Evolutionary conservation across 2,329 filamentous ascomycete genomes (phyloP), one percentile per base, ranked within the genome.

Genomic region (Colletotrichum nymphaeae): DNA sequence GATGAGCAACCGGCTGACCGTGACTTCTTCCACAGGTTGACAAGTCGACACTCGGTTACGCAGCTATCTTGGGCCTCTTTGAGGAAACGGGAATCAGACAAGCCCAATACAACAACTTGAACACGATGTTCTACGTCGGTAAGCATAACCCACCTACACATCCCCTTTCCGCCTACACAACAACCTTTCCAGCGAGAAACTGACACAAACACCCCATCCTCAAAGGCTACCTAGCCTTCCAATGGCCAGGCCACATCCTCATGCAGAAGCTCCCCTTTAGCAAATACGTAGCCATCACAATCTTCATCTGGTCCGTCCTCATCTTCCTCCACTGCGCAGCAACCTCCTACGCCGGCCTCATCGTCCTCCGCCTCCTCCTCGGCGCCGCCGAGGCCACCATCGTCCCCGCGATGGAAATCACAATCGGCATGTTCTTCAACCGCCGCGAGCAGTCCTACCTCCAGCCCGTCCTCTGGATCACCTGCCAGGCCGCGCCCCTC

Each of bases 51-150:
- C 74, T 85, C 0, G 80, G 81, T 1, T 85, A 84, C 57, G 79
- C 83, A 6, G 81, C 84, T 1, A 81, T 86, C 26, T 77, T 86
- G 5, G 84, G 83, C 0, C 70, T 86, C 0, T 84, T 85, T 22
- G 81, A 84, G 46, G 83, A 85, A 60, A 85, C 82, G 0, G 79
- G 81, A 3, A 83, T 85, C 28, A 75, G 68, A 4, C 78, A 82
- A 19, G 76, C 79, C 0, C 75, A 85, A 64, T 85, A 84, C 66
- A 84, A 84, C 62, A 84, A 84, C 56, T 73, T 84, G 1, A 82
- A 81, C 72, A 84, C 83, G 2, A 79, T 85, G 35, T 85, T 84
- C 72, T 85, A 84, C 49, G 81, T 83, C 53, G 83, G 83, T 83
- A 75, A 22, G 78, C 65, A 35, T 11, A 35, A 12, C 4, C 12